These are phyloP conservation scores for Verbascum thapsus DNA, from an alignment of 257 asterid species.

Conservation along the genomic window DNA sequence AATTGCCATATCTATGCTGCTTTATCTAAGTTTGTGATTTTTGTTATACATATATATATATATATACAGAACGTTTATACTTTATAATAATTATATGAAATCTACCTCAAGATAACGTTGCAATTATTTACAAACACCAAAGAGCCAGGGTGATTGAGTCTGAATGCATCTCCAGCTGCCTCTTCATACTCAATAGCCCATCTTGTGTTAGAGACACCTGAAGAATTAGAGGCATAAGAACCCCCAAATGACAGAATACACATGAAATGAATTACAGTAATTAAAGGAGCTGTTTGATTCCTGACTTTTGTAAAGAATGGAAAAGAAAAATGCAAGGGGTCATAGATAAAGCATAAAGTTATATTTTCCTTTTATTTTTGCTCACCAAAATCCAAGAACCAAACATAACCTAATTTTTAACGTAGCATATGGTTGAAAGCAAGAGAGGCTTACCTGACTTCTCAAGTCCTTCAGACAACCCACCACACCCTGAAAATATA, in stretches of 20 bases:
- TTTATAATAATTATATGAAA: conserved; percentile 9
- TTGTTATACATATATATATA: conserved; percentile 8
- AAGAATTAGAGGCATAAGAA: conserved; percentile 28
- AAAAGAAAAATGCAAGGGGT: too few species aligned
- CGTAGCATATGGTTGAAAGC: conserved; percentile 9
- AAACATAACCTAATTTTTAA: too few species aligned
- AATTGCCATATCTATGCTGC: conserved; percentile 16
- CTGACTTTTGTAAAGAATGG: too few species aligned
- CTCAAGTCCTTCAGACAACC: conserved; percentile 84
- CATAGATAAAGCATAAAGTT: too few species aligned
- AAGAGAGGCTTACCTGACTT: conserved; percentile 61
- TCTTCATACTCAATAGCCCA: conserved; percentile 98
- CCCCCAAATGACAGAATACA: conserved; percentile 18
- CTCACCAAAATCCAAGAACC: too few species aligned
- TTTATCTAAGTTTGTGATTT: conserved; percentile 11
- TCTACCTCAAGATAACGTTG: conserved; percentile 84
- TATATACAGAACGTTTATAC: conserved; percentile 6
- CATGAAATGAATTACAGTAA: conserved; percentile 22
- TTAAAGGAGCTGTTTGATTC: too few species aligned
- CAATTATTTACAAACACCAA: conserved; percentile 78
- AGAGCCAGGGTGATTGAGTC: conserved; percentile 82
- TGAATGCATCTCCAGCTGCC: conserved; percentile 93
- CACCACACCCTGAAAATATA: conserved; percentile 98
- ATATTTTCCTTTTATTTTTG: too few species aligned
- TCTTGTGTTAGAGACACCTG: conserved; percentile 71